phyloP scores from a whole-genome alignment of 805 yeast species.

The Cyberlindnera japonica region DNA sequence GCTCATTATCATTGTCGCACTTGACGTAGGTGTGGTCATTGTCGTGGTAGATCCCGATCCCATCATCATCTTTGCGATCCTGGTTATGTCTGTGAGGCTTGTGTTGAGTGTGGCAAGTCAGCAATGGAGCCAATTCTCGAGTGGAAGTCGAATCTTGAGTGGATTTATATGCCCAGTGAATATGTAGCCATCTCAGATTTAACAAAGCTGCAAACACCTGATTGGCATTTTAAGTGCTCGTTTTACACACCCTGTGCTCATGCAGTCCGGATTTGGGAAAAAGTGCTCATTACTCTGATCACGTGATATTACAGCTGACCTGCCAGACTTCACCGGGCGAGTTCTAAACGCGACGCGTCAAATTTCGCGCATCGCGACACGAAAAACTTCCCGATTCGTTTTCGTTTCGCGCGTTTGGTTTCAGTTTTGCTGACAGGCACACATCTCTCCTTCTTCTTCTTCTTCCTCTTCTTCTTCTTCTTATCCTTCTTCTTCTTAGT shows the following conservation, averaged over 20 bases:
- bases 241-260: too few species aligned
- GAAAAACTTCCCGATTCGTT: conserved; percentile 2
- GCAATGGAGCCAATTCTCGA: too few species aligned
- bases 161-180: too few species aligned
- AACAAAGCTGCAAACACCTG: too few species aligned
- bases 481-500: neutral
- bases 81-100: neutral
- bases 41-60: conserved; percentile 11
- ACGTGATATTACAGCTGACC: neutral
- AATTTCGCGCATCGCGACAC: neutral
- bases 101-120: neutral
- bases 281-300: conserved; percentile 4
- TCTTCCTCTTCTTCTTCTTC: neutral
- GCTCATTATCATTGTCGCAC: too few species aligned
- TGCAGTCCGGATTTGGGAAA: conserved; percentile 4
- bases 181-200: too few species aligned
- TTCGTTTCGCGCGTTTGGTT: conserved; percentile 4
- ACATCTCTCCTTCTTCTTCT: neutral
- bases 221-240: too few species aligned
- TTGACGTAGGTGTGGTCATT: conserved; percentile 12
- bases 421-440: neutral
- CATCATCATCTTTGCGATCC: conserved; percentile 28
- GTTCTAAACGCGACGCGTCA: conserved; percentile 3
- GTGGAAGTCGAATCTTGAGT: too few species aligned
- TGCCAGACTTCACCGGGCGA: neutral